Conservation (phyloP, 1,284 basidiomycete species). For the Pseudozyma tsukubaensis region DNA sequence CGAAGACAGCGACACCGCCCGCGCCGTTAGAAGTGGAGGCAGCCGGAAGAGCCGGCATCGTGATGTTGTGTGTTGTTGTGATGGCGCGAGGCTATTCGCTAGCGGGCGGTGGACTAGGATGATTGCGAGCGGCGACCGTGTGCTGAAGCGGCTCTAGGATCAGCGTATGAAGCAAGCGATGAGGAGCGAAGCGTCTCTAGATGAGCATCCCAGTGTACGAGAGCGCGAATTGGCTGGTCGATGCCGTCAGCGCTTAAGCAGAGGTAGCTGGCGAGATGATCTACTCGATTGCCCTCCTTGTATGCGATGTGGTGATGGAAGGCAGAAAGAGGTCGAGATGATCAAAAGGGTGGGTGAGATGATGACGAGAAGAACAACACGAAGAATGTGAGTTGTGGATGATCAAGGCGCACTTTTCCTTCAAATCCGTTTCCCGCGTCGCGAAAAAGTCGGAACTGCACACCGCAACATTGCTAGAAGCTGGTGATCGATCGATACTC, state of each 20-base stretch:
- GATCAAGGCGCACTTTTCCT: constrained; percentile 9
- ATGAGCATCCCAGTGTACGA: constrained; percentile 24
- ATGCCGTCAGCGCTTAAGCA: too few relatives aligned
- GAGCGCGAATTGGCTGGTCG: too few relatives aligned
- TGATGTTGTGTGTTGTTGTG: neutral
- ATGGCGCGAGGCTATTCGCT: neutral
- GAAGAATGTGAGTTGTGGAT: constrained; percentile 12
- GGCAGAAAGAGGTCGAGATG: neutral
- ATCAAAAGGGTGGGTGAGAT: neutral
- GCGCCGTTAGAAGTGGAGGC: constrained; percentile 24
- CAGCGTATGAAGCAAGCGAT: neutral
- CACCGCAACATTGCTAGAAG: neutral
- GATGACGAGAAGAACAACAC: constrained; percentile 11
- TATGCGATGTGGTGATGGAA: neutral
- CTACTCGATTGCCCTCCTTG: neutral
- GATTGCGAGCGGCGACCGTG: neutral
- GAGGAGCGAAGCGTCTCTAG: neutral
- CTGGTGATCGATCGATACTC: constrained; percentile 27
- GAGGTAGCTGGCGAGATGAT: too few relatives aligned
- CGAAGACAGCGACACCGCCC: constrained; percentile 51
- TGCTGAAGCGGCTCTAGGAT: neutral
- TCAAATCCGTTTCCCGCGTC: constrained; percentile 17
- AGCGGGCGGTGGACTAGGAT: neutral
- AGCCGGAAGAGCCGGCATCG: constrained; percentile 30
- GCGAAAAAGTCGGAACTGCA: constrained; percentile 20